These are phyloP conservation scores for Chionographis japonica DNA, from an alignment of 106 monocot genomes.

Conservation along the genomic window DNA sequence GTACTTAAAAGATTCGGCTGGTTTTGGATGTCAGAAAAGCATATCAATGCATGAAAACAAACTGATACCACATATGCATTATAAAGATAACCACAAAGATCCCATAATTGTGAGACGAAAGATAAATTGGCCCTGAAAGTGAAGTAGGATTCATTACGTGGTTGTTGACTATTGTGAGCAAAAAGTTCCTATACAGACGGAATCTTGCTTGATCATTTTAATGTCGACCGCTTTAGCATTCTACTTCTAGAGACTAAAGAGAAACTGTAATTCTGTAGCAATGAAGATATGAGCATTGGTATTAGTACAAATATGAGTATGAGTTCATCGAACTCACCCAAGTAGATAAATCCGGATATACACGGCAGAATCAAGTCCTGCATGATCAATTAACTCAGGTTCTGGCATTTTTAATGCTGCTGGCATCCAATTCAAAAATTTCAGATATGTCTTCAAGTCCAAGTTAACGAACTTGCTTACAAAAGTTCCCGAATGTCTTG, in stretches of 20 bases:
- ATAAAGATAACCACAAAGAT: too few relatives aligned
- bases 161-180: too few relatives aligned
- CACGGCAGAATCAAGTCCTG: slow-evolving; percentile 83
- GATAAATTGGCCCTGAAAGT: too few relatives aligned
- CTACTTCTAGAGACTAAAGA: background rate
- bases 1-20: too few relatives aligned
- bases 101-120: too few relatives aligned
- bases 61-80: too few relatives aligned
- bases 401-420: slow-evolving; percentile 88
- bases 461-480: slow-evolving; percentile 70
- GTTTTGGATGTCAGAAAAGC: too few relatives aligned
- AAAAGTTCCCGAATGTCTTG: slow-evolving; percentile 40
- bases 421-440: slow-evolving; percentile 94
- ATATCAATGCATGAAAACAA: too few relatives aligned
- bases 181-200: too few relatives aligned
- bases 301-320: too few relatives aligned
- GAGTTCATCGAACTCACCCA: slow-evolving; percentile 32
- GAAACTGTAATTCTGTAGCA: background rate
- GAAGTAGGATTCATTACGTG: too few relatives aligned
- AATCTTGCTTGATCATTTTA: too few relatives aligned
- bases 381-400: slow-evolving; percentile 81
- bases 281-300: background rate
- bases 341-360: slow-evolving; percentile 86
- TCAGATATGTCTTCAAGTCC: slow-evolving; percentile 54
- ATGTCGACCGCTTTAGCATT: background rate